Percentiles rank a stretch among this genome's conserved stretches.
Conservation (phyloP, 108 stramenopile genomes). For the Nitzschia putrida region DNA sequence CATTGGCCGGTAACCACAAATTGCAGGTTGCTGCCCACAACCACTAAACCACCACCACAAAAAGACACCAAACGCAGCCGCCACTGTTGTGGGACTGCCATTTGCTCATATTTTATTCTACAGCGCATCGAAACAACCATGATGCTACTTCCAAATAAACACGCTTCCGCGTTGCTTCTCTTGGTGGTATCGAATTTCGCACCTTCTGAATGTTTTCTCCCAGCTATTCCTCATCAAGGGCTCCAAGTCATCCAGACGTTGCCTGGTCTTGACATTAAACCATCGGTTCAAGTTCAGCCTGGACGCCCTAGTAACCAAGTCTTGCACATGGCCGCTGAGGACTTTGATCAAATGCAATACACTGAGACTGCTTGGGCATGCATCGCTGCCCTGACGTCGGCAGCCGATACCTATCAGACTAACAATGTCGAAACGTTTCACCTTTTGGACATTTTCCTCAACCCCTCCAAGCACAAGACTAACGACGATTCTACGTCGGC, state of each 20-base stretch:
- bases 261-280: background rate
- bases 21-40: too few relatives aligned
- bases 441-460: conserved; percentile 73
- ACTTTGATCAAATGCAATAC: conserved; percentile 75
- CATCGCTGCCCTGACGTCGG: conserved; percentile 65
- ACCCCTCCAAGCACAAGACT: conserved; percentile 71
- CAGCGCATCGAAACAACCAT: too few relatives aligned
- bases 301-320: too few relatives aligned
- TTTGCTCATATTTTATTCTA: too few relatives aligned
- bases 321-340: conserved; percentile 55
- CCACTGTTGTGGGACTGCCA: too few relatives aligned
- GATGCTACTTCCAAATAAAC: too few relatives aligned
- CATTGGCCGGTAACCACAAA: too few relatives aligned
- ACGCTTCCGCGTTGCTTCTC: background rate
- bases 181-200: background rate
- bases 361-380: conserved; percentile 81
- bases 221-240: background rate
- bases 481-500: conserved; percentile 69
- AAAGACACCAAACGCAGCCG: too few relatives aligned
- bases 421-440: conserved; percentile 67
- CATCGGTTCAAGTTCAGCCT: too few relatives aligned
- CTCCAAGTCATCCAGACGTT: background rate
- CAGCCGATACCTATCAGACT: conserved; percentile 66
- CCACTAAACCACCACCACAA: too few relatives aligned
- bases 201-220: background rate